Base-by-base conservation (phyloP, 2,329 filamentous ascomycete genomes). In the Aphanoascus verrucosus region DNA sequence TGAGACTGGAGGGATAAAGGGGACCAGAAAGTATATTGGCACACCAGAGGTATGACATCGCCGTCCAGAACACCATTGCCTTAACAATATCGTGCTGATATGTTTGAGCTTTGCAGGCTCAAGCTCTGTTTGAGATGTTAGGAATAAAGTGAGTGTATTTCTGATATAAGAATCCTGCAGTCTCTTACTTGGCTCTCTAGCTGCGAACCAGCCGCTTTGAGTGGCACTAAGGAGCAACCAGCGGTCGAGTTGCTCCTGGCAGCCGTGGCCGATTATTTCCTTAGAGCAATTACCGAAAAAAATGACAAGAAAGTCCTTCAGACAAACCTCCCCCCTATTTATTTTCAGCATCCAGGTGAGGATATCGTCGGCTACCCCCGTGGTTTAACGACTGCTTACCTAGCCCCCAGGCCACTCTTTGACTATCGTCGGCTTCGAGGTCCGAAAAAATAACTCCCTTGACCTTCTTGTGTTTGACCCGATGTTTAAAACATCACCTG, bases 11-110 rank as follows among this genome's bases (percentile, higher is more conserved):
- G 88, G 89, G 0, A 86, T 97, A 58, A 81, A 75, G 58, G 84
- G 84, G n/a, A 95, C 90, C 0, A 81, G 93, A 56, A 97, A 96
- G 67, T 97, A 93, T 64, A 97, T 97, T 61, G 91, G 91, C 14
- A 96, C 91, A 1, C 83, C 88, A 7, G 91, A 97, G 75, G 86
- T 87, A 73, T 60, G 65, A 31, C 12, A 38, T n/a, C 9, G 20
- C 43, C 14, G 14, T 28, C 8, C 5, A 3, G 7, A n/a, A 3
- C 23, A 35, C 28, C 14, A 4, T 35, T 3, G 43, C 28, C 28
- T 23, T 6, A 20, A 41, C 23, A 1, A 5, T 34, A 38, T 53
- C n/a, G n/a, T n/a, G 32, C 20, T 42, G 23, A 51, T 20, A 6
- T 20, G 4, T n/a, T 23, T n/a, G n/a, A 12, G 19, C 12, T n/a